phyloP scores from a whole-genome alignment of 1,284 basidiomycete species.

The Amylostereum areolatum region DNA sequence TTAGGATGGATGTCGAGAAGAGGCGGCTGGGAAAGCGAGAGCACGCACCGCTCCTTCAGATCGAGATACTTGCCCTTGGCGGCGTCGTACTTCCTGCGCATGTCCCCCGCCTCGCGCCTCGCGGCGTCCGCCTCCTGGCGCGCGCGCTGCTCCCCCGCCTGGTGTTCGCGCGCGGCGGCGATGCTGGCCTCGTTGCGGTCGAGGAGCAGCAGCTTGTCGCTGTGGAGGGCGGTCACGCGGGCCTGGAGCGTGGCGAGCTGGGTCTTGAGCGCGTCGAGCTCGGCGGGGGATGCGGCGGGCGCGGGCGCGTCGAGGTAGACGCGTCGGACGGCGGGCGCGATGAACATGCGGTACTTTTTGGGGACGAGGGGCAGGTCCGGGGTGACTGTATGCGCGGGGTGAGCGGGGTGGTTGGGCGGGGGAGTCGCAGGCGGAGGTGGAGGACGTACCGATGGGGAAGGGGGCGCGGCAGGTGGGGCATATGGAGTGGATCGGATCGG shows the following conservation, averaged over 20 bases:
- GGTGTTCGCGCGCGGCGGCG: constrained; percentile 25
- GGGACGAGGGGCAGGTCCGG: constrained; percentile 49
- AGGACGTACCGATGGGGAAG: constrained; percentile 46
- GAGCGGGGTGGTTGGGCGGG: constrained; percentile 2
- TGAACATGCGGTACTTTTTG: constrained; percentile 52
- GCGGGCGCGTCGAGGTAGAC: constrained; percentile 42
- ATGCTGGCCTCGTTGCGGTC: constrained; percentile 30
- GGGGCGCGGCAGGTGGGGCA: constrained; percentile 55
- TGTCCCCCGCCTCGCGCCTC: constrained; percentile 19
- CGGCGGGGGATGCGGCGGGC: constrained; percentile 24
- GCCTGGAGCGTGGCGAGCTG: constrained; percentile 27
- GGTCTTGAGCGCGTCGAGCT: constrained; percentile 26
- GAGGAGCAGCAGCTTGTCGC: constrained; percentile 36
- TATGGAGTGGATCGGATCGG: constrained; percentile 32
- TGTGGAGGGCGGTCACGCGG: constrained; percentile 27
- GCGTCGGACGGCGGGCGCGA: constrained; percentile 49
- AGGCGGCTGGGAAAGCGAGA: not conserved
- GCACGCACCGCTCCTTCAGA: constrained; percentile 17
- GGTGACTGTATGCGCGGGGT: constrained; percentile 17
- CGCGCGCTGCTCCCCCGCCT: constrained; percentile 28
- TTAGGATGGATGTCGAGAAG: too few species aligned
- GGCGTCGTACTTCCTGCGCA: constrained; percentile 24
- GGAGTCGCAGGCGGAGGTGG: not conserved
- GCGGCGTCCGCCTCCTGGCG: constrained; percentile 21
- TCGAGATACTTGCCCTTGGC: constrained; percentile 21